Percentiles rank a stretch among this genome's conserved stretches.
These are phyloP conservation scores for Coelastrella sp. DNA, from an alignment of 139 green algal genomes.

Conservation along the genomic window DNA sequence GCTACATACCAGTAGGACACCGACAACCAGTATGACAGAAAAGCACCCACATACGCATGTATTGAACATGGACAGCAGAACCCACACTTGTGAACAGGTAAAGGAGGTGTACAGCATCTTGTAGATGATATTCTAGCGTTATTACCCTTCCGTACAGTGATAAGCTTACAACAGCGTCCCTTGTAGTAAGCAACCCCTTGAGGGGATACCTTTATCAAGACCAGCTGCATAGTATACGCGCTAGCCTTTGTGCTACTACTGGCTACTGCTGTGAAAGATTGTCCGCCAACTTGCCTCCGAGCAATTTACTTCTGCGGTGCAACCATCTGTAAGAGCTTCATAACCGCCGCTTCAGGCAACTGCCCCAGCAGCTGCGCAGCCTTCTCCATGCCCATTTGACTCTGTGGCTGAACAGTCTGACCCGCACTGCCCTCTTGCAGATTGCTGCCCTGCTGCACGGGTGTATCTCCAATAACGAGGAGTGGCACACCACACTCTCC, in stretches of 20 bases:
- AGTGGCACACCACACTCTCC: background rate
- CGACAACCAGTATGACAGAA: background rate
- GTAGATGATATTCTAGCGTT: too few relatives aligned
- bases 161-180: too few relatives aligned
- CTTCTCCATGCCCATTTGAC: constrained; percentile 35
- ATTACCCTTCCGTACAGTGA: too few relatives aligned
- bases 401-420: background rate
- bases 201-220: too few relatives aligned
- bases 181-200: too few relatives aligned
- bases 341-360: constrained; percentile 34
- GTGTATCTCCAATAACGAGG: constrained; percentile 20
- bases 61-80: background rate
- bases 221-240: too few relatives aligned
- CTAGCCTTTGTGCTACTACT: too few relatives aligned
- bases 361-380: constrained; percentile 37
- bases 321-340: constrained; percentile 38
- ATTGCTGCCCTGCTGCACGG: background rate
- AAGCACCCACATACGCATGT: background rate
- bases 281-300: background rate
- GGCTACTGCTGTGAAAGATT: too few relatives aligned
- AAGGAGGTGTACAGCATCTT: too few relatives aligned
- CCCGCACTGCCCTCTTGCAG: background rate
- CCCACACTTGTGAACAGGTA: too few relatives aligned
- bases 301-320: background rate
- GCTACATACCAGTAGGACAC: too few relatives aligned